Evolutionary conservation across 495 filamentous ascomycete species (phyloP).

Genomic region (Annulohypoxylon maeteangense): DNA sequence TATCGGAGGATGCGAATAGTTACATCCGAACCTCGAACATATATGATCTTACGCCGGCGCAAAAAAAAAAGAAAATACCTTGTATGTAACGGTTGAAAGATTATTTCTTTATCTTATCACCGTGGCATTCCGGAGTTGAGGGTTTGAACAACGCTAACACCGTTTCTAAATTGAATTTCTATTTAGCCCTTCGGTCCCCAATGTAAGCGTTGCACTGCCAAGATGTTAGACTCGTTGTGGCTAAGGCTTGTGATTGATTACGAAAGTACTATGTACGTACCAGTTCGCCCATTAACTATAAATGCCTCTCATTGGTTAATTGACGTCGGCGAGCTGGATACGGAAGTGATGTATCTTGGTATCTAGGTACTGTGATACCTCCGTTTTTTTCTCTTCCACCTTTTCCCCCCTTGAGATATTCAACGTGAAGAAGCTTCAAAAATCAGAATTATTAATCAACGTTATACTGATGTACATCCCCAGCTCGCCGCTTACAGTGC

Average conservation of each 20-base stretch:
- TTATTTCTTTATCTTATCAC: slow-evolving; percentile 18
- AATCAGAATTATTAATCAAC: slow-evolving; percentile 22
- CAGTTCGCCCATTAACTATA: slow-evolving; percentile 3
- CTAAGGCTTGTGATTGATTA: slow-evolving; percentile 30
- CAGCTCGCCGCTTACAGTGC: neutral
- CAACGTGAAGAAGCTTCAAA: neutral
- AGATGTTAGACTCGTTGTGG: slow-evolving; percentile 20
- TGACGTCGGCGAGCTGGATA: slow-evolving; percentile 37
- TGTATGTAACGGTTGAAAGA: neutral
- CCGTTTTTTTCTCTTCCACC: neutral
- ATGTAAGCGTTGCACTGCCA: slow-evolving; percentile 18
- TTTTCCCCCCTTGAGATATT: slow-evolving; percentile 28
- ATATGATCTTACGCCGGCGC: neutral
- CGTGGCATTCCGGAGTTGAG: slow-evolving; percentile 18
- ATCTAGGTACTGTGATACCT: neutral
- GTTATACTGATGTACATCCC: neutral
- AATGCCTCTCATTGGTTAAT: slow-evolving; percentile 30
- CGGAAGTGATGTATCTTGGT: slow-evolving; percentile 25
- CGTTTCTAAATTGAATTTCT: slow-evolving; percentile 20
- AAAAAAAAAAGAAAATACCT: neutral
- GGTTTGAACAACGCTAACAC: neutral
- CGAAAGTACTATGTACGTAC: no score
- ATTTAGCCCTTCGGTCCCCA: slow-evolving; percentile 14
- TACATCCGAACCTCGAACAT: neutral
- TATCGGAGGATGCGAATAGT: neutral